Conservation (phyloP, 768 basidiomycete genomes). For the Termitomyces sp. region DNA sequence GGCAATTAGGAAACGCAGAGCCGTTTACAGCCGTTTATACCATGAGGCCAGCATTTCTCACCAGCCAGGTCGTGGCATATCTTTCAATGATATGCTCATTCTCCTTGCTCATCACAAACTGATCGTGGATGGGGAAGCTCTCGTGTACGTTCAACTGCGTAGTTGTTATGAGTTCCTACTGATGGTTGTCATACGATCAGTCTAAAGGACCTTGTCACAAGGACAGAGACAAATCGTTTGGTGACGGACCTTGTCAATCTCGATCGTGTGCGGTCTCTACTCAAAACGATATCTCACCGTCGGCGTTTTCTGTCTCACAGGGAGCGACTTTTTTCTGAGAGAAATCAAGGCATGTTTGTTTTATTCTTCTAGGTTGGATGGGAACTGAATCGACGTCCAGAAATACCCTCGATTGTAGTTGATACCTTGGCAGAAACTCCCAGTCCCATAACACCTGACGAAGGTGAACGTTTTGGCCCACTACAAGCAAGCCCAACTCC, state of each 20-base stretch:
- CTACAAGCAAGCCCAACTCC: constrained; percentile 36
- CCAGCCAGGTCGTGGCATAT: constrained; percentile 72
- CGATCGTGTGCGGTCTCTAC: constrained; percentile 75
- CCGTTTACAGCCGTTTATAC: constrained; percentile 70
- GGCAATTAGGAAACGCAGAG: constrained; percentile 59
- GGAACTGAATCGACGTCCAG: constrained; percentile 24
- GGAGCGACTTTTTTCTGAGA: constrained; percentile 34
- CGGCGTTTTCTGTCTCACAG: constrained; percentile 55
- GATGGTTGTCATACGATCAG: constrained; percentile 31
- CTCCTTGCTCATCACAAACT: constrained; percentile 89
- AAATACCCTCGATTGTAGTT: constrained; percentile 70
- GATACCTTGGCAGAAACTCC: constrained; percentile 52
- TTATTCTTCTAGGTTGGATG: neutral
- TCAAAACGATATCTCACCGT: constrained; percentile 72
- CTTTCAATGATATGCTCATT: constrained; percentile 85
- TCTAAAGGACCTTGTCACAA: constrained; percentile 71
- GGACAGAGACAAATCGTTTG: constrained; percentile 72
- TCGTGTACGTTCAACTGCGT: constrained; percentile 55
- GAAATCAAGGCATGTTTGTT: constrained; percentile 32
- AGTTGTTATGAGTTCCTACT: neutral
- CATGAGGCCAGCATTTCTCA: constrained; percentile 81
- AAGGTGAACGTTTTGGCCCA: constrained; percentile 11
- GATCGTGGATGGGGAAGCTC: constrained; percentile 82
- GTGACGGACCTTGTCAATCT: constrained; percentile 83
- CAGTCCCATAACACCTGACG: constrained; percentile 29